Base-by-base conservation (phyloP, 306 rosid genomes). In the Ormosia semicastrata region DNA sequence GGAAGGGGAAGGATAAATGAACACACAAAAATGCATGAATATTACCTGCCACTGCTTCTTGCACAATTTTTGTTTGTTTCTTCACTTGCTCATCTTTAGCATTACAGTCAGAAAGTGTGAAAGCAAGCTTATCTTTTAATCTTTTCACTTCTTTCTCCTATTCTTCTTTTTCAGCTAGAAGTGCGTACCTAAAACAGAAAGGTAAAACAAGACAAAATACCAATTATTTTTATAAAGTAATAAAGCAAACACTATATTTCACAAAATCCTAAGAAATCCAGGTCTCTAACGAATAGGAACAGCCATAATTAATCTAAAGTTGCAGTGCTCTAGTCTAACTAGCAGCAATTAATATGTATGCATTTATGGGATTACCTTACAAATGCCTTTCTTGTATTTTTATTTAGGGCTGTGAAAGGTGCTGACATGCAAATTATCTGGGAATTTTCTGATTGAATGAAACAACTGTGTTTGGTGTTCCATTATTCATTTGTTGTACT, bases 21-120 rank as follows among this genome's bases (percentile, higher is more conserved):
- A 82, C 47, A 76, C 59, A 66, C 5, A 33, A 64, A n/a, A 8
- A 34, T 6, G 32, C 43, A 18, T 24, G 8, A 82, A 77, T 3
- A 10, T 78, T 86, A 94, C 98, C 95, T 73, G 90, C 86, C 64
- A 89, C 79, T 66, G 97, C 93, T 70, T 94, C 97, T 78, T 90
- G 97, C 4, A 88, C 89, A 86, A 82, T 81, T 84, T 89, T 89
- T 29, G 92, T 87, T 57, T 92, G 96, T 80, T 87, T 90, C 85
- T 85, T 92, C 81, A 86, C 90, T 24, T 92, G 86, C 72, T 91
- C 98, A 88, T 90, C 96, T 85, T 94, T 94, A 59, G 85, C 76
- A 65, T 89, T 81, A 81, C 92, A 78, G 14, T 94, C 96, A 29
- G 92, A 86, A 77, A 91, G 82, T 33, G 87, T 86, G 40, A 79